These are phyloP conservation scores for Zymoseptoria ardabiliae DNA, from an alignment of 2,329 filamentous ascomycete genomes.

Conservation along the genomic window DNA sequence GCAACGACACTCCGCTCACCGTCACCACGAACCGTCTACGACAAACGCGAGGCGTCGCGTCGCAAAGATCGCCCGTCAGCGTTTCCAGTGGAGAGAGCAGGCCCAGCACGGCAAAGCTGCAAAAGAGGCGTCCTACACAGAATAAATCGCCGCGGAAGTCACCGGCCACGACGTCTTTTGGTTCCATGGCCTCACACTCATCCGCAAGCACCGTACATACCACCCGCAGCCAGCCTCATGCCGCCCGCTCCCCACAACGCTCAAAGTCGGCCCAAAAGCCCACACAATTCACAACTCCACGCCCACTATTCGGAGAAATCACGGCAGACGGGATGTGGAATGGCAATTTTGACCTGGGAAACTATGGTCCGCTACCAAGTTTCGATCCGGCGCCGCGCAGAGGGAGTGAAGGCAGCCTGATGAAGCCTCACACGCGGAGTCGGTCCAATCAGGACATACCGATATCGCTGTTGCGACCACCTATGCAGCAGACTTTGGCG, in stretches of 20 bases:
- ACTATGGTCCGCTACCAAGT: slow-evolving; percentile 22
- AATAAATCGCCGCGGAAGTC: slow-evolving; percentile 22
- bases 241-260: slow-evolving; percentile 20
- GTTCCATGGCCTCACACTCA: slow-evolving; percentile 22
- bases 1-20: slow-evolving; percentile 11
- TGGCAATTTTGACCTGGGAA: slow-evolving; percentile 26
- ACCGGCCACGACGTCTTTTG: slow-evolving; percentile 20
- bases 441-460: slow-evolving; percentile 42
- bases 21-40: slow-evolving; percentile 18
- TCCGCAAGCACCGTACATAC: slow-evolving; percentile 19
- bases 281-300: slow-evolving; percentile 20
- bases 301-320: slow-evolving; percentile 69
- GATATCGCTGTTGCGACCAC: slow-evolving; percentile 12
- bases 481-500: slow-evolving; percentile 16
- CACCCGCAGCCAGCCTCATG: slow-evolving; percentile 23
- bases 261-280: slow-evolving; percentile 15
- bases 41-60: slow-evolving; percentile 17
- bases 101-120: slow-evolving; percentile 20
- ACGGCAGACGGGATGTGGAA: slow-evolving; percentile 51
- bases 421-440: slow-evolving; percentile 46
- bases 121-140: slow-evolving; percentile 23
- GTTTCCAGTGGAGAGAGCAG: slow-evolving; percentile 17
- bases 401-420: slow-evolving; percentile 65
- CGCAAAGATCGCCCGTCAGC: slow-evolving; percentile 22
- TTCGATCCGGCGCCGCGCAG: slow-evolving; percentile 38